phyloP scores from a whole-genome alignment of 1,139 yeast genomes.

The Saccharomyces pastorianus region DNA sequence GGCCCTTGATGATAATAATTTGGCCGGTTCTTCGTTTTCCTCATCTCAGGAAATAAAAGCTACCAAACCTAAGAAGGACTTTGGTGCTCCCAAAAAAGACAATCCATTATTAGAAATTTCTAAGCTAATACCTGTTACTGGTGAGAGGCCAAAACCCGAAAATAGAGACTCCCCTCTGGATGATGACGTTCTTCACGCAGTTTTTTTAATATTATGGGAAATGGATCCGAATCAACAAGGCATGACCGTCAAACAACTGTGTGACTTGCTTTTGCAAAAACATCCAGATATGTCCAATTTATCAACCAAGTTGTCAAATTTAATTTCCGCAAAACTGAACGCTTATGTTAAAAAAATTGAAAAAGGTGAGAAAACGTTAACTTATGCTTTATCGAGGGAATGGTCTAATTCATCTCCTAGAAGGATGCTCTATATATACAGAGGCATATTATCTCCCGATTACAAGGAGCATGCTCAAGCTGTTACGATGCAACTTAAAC shows the following conservation, averaged over 20 bases:
- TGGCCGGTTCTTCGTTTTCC: not conserved
- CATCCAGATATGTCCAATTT: constrained; percentile 78
- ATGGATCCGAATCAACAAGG: constrained; percentile 62
- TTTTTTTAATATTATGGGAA: constrained; percentile 61
- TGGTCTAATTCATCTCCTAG: constrained; percentile 88
- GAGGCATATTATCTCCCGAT: constrained; percentile 66
- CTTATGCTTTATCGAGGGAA: constrained; percentile 69
- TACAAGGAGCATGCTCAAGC: constrained; percentile 61
- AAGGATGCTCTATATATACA: constrained; percentile 78
- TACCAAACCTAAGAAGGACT: constrained; percentile 7
- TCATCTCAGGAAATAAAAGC: constrained; percentile 7
- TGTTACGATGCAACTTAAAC: constrained; percentile 35
- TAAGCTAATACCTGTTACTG: constrained; percentile 71
- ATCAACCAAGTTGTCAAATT: constrained; percentile 71
- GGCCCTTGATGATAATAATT: not conserved
- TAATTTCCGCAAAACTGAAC: constrained; percentile 72
- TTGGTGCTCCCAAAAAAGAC: constrained; percentile 8
- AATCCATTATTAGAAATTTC: constrained; percentile 61
- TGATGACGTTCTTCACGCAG: constrained; percentile 68
- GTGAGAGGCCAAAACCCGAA: constrained; percentile 67
- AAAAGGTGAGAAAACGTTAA: constrained; percentile 61
- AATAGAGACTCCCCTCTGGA: constrained; percentile 58
- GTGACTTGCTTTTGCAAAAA: constrained; percentile 61
- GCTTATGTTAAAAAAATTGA: constrained; percentile 80
- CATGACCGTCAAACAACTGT: constrained; percentile 78